These are phyloP conservation scores for Teunomyces barrocoloradensis DNA, from an alignment of 805 yeast genomes.

Conservation along the genomic window DNA sequence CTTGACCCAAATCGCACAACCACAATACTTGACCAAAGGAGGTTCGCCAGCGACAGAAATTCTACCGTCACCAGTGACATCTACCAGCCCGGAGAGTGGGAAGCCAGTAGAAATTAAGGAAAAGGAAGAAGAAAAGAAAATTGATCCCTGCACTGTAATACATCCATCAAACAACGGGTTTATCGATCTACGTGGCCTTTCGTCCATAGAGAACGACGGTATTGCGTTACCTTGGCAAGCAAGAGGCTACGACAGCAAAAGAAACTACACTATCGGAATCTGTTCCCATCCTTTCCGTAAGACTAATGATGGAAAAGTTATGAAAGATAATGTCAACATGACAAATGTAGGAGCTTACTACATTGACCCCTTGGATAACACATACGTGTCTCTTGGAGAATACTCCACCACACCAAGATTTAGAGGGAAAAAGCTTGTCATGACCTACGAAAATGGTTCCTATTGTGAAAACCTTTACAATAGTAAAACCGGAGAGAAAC, in stretches of 20 bases:
- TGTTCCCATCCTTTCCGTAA: conserved; percentile 46
- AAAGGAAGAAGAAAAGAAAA: conserved; percentile 11
- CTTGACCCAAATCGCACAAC: conserved; percentile 7
- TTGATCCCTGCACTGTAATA: conserved; percentile 39
- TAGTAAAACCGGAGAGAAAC: conserved; percentile 40
- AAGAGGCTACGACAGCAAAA: conserved; percentile 65
- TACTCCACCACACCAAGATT: conserved; percentile 59
- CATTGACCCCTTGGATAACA: conserved; percentile 33
- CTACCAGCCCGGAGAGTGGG: background rate
- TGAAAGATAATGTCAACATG: conserved; percentile 41
- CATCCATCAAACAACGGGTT: conserved; percentile 45
- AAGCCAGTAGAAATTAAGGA: background rate
- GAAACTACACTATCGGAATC: conserved; percentile 64
- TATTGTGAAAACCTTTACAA: conserved; percentile 45
- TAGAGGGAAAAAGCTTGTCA: conserved; percentile 66
- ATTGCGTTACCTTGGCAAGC: conserved; percentile 56
- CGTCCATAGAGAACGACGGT: conserved; percentile 48
- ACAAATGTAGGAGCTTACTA: conserved; percentile 43
- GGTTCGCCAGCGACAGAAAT: background rate
- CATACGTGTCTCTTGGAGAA: conserved; percentile 46
- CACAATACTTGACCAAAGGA: background rate
- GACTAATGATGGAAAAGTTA: conserved; percentile 38
- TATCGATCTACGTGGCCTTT: conserved; percentile 51
- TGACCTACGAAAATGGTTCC: conserved; percentile 71
- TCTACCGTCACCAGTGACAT: background rate